phyloP scores from a whole-genome alignment of 306 rosid species.

The Vigna reflexopilosa region DNA sequence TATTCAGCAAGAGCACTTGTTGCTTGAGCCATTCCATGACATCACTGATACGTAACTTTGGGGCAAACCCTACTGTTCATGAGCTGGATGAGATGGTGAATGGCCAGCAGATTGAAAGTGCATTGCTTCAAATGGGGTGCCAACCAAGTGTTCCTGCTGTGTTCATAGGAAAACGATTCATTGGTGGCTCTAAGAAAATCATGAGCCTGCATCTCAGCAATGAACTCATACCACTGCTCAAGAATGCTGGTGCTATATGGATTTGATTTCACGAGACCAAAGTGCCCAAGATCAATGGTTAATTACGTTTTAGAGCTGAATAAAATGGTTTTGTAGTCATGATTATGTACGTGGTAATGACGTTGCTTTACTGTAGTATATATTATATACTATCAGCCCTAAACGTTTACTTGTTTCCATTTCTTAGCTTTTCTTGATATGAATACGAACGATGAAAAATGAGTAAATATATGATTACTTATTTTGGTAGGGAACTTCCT shows the following conservation, averaged over 20 bases:
- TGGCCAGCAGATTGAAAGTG: conserved; percentile 68
- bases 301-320: conserved; percentile 18
- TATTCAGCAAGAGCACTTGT: conserved; percentile 80
- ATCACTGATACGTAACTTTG: conserved; percentile 68
- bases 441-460: neutral
- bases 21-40: conserved; percentile 72
- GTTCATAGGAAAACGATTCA: conserved; percentile 68
- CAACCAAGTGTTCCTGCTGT: conserved; percentile 76
- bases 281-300: neutral
- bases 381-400: neutral
- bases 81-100: conserved; percentile 76
- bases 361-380: neutral
- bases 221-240: conserved; percentile 63
- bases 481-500: neutral
- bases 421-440: conserved; percentile 3
- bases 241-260: conserved; percentile 74
- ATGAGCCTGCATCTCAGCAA: conserved; percentile 71
- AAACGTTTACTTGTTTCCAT: neutral
- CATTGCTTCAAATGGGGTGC: conserved; percentile 66
- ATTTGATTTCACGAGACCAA: conserved; percentile 44
- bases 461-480: neutral
- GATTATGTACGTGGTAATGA: conserved; percentile 13
- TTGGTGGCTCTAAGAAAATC: conserved; percentile 69
- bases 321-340: conserved; percentile 28
- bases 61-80: conserved; percentile 70